Evolutionary conservation across 768 basidiomycete species (phyloP), one percentile per base, ranked within the genome.

Genomic region (Boletus vinaceobasis): DNA sequence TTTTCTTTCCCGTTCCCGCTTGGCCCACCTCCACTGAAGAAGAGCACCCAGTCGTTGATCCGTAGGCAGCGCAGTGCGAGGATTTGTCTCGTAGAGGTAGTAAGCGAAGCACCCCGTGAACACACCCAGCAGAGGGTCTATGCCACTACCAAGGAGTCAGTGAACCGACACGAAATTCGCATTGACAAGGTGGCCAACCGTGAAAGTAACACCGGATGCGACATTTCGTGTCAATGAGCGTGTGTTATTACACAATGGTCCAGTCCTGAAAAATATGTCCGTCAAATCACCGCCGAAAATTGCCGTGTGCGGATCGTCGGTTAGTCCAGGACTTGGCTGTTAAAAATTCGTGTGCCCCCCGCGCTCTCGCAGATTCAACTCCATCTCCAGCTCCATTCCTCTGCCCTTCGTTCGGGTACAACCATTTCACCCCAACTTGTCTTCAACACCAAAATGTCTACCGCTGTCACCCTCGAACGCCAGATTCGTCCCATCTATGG

Each of bases 401-500:
- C 44, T 40, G 40, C 38, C 48, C 43, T 43, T 61, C 46, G 45
- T 50, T 53, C 38, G 15, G 53, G 44, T 39, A 29, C 35, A 29
- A 27, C 26, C n/a, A 7, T 40, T 26, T 43, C 39, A 35, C 7
- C 29, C 35, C n/a, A 21, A 36, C 36, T 38, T 33, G 42, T 21
- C 37, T 46, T 59, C 36, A 48, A 48, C 55, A 42, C 56, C 35
- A 43, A 27, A 42, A 85, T 84, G 78, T 80, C 85, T 52, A 72
- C 66, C 42, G 73, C 67, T 50, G 62, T 77, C 57, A 84, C 87
- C 46, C 72, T 87, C 52, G 90, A 93, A 61, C 86, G 90, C 63
- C 90, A 93, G 74, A 82, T 92, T 68, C 85, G 86, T 58, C 89
- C 87, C 58, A 86, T 93, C 69, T 93, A 93, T 67, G 90, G 90